Evolutionary conservation across 352 stramenopile genomes (phyloP), one percentile per base, ranked within the genome.

Genomic region (Pythium folliculosum): DNA sequence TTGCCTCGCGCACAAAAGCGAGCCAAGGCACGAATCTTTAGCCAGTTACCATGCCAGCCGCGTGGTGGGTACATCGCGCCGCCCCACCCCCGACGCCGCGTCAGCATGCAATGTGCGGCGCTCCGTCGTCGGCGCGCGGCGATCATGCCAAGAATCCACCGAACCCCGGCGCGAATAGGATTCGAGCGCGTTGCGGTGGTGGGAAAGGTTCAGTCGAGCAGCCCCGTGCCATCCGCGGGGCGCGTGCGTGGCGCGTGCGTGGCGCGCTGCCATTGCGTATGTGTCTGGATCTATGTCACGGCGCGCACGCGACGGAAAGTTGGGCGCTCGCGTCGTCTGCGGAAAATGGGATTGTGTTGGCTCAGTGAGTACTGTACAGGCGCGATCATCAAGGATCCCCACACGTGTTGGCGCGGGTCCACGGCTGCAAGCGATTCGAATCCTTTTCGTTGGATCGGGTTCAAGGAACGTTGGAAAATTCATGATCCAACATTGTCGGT

Each of bases 371-470:
- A 32, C 27, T 32, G 27, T 32, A 32, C 27, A 32, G 27, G 27
- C 27, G 27, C 27, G 27, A 32, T 32, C 27, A 17, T n/a, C 43
- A 22, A 49, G 14, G 10, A 22, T 21, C 14, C 43, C 5, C 43
- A 49, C 43, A 49, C 43, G 43, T 49, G 17, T 49, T 17, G 43
- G 14, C 19, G 35, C 35, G 35, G 51, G 10, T 23, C 25, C 7
- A 25, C 17, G 5, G 51, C 5, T 17, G 25, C 25, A 43, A 2
- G 10, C 37, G 37, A 43, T 22, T 59, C 52, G 52, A 59, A 59
- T 59, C 52, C 52, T 59, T 59, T 59, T 59, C 52, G 32, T 59
- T 47, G 55, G 55, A 48, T 43, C 43, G 55, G 13, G 37, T 62
- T 40, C 38, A 60, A 49, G 9, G 38, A 60, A 60, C 16, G 17